These are phyloP conservation scores for Starmerella bombicola DNA, from an alignment of 805 yeast species.

Conservation along the genomic window DNA sequence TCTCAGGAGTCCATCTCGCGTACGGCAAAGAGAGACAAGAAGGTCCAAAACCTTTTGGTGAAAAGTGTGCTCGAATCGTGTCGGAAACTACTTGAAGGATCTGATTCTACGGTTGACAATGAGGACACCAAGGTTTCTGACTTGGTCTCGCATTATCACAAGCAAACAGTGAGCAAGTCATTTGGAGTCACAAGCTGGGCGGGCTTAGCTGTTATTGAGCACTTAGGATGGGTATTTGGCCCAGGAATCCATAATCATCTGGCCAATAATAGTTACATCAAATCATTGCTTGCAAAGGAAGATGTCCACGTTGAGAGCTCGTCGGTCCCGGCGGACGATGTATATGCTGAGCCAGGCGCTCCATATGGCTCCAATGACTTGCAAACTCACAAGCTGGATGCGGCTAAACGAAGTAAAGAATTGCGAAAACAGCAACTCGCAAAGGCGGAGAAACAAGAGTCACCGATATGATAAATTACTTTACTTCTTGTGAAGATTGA, in stretches of 20 bases:
- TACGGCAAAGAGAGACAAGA: conserved; percentile 50
- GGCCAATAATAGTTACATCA: conserved; percentile 27
- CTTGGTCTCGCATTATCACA: conserved; percentile 15
- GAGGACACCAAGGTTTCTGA: conserved; percentile 18
- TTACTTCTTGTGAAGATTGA: too few species aligned
- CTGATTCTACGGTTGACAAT: conserved; percentile 1
- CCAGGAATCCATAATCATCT: conserved; percentile 29
- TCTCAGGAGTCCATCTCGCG: conserved; percentile 44
- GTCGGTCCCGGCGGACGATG: conserved; percentile 3
- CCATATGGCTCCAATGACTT: neutral
- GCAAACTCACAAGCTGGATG: conserved; percentile 1
- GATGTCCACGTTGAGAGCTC: conserved; percentile 16
- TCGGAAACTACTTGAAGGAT: conserved; percentile 31
- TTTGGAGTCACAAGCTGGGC: conserved; percentile 28
- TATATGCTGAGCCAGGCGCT: neutral
- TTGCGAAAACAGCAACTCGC: conserved; percentile 16
- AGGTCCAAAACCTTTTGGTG: conserved; percentile 41
- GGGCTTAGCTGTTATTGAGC: conserved; percentile 27
- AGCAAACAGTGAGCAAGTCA: conserved; percentile 14
- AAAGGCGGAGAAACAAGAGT: conserved; percentile 14
- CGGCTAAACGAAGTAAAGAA: conserved; percentile 9
- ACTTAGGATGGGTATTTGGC: conserved; percentile 29
- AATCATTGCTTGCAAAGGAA: conserved; percentile 18
- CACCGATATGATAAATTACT: neutral
- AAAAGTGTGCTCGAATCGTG: conserved; percentile 44